These are phyloP conservation scores for Francoa sonchifolia DNA, from an alignment of 441 rosid genomes.

Conservation along the genomic window DNA sequence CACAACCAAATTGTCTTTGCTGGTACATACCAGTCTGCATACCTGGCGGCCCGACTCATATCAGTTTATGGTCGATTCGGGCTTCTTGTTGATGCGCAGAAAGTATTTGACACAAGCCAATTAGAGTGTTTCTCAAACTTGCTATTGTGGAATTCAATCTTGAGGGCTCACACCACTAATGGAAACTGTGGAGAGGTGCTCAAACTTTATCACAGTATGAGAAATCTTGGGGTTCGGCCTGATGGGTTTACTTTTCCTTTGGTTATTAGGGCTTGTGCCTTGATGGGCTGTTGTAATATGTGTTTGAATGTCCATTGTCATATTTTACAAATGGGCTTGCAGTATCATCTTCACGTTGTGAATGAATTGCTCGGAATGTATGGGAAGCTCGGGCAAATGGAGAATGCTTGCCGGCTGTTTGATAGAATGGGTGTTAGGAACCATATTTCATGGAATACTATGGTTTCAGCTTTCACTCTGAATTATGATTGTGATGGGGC, in stretches of 20 bases:
- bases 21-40: slow-evolving; percentile 22
- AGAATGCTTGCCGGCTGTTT: slow-evolving; percentile 48
- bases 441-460: slow-evolving; percentile 86
- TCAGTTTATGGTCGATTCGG: slow-evolving; percentile 40
- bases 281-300: slow-evolving; percentile 38
- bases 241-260: slow-evolving; percentile 74
- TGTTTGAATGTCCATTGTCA: slow-evolving; percentile 57
- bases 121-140: slow-evolving; percentile 22
- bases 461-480: slow-evolving; percentile 77
- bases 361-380: slow-evolving; percentile 77
- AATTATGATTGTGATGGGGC: slow-evolving; percentile 56
- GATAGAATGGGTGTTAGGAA: slow-evolving; percentile 44
- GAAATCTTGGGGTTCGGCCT: slow-evolving; percentile 46
- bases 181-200: slow-evolving; percentile 28
- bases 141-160: slow-evolving; percentile 43
- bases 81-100: slow-evolving; percentile 25
- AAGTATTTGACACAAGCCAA: slow-evolving; percentile 32
- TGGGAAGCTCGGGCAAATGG: slow-evolving; percentile 67
- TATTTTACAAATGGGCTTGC: too few relatives aligned
- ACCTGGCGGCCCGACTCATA: slow-evolving; percentile 38
- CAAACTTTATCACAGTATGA: slow-evolving; percentile 33
- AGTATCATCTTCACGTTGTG: too few relatives aligned
- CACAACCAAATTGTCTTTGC: slow-evolving; percentile 30
- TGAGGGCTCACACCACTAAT: slow-evolving; percentile 34
- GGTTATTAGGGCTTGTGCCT: slow-evolving; percentile 64